Evolutionary conservation across 805 yeast species (phyloP).

Genomic region (Wickerhamiella galacta): DNA sequence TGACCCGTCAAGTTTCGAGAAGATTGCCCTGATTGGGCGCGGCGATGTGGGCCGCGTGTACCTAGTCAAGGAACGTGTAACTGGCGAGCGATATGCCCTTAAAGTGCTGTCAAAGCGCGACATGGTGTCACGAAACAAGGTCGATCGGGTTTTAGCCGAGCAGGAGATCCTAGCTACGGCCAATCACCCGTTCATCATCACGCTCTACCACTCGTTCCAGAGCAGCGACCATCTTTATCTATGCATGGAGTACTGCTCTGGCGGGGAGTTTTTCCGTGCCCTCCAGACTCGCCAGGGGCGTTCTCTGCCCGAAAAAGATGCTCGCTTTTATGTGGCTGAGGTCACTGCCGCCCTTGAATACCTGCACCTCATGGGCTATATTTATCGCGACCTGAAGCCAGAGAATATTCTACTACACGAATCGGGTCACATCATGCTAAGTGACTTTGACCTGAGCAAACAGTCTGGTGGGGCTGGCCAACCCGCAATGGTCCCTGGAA

Average conservation of each 20-base stretch:
- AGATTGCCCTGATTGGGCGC: conserved; percentile 75
- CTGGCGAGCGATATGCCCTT: conserved; percentile 75
- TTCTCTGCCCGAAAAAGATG: conserved; percentile 75
- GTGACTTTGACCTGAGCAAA: conserved; percentile 89
- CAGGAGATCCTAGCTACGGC: conserved; percentile 91
- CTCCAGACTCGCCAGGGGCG: conserved; percentile 78
- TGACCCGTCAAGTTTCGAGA: conserved; percentile 73
- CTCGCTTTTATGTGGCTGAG: conserved; percentile 88
- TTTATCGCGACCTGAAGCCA: conserved; percentile 91
- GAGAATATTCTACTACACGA: conserved; percentile 89
- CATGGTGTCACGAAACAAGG: conserved; percentile 88
- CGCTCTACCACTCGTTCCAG: conserved; percentile 91
- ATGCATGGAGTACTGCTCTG: conserved; percentile 99
- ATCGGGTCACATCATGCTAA: conserved; percentile 94
- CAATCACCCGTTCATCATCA: conserved; percentile 93
- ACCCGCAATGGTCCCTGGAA: conserved; percentile 43
- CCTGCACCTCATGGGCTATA: conserved; percentile 90
- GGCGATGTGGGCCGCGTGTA: conserved; percentile 98
- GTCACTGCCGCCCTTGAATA: conserved; percentile 95
- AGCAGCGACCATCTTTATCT: conserved; percentile 78
- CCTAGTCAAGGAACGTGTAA: conserved; percentile 64
- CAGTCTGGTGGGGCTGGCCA: conserved; percentile 63
- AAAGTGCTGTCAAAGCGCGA: conserved; percentile 79
- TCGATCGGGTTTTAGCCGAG: conserved; percentile 87
- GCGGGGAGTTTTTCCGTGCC: conserved; percentile 96